These are phyloP conservation scores for Caryopteris hybrid DNA, from an alignment of 305 asterid species.

Conservation along the genomic window DNA sequence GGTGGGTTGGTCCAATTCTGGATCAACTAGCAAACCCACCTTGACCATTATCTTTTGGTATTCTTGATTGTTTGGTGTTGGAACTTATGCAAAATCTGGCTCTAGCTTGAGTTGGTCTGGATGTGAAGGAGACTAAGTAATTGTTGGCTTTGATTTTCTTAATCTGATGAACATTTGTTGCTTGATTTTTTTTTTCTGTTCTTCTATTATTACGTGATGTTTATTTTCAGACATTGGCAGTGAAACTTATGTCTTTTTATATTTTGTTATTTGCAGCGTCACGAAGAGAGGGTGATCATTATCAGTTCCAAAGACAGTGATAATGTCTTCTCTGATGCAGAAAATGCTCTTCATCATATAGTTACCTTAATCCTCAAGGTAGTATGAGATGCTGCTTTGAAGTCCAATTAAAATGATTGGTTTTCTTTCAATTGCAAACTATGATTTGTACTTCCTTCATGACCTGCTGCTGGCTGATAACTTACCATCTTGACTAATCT, in stretches of 20 bases:
- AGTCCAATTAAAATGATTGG: neutral
- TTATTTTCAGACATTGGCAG: neutral
- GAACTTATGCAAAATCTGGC: neutral
- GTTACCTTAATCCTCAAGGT: conserved; percentile 83
- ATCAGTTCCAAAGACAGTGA: conserved; percentile 83
- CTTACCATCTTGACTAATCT: neutral
- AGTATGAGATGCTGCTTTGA: neutral
- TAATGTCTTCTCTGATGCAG: conserved; percentile 67
- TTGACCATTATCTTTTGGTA: neutral
- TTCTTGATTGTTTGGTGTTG: neutral
- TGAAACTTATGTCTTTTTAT: neutral
- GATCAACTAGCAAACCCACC: conserved; percentile 3
- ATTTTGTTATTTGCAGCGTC: conserved; percentile 52
- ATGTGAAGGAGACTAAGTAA: neutral
- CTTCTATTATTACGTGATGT: neutral
- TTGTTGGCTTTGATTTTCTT: conserved; percentile 18
- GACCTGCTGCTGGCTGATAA: neutral
- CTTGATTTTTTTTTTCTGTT: neutral
- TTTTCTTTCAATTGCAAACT: neutral
- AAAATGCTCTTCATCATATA: conserved; percentile 89
- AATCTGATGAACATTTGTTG: conserved; percentile 2
- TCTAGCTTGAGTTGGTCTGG: neutral
- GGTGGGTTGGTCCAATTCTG: conserved; percentile 11
- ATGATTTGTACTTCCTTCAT: neutral
- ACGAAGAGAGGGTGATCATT: conserved; percentile 90